A percentile compares a stretch with the other conserved stretches of the same genome.
phyloP scores from a whole-genome alignment of 2,329 filamentous ascomycete genomes.

The Penicillium sp. region DNA sequence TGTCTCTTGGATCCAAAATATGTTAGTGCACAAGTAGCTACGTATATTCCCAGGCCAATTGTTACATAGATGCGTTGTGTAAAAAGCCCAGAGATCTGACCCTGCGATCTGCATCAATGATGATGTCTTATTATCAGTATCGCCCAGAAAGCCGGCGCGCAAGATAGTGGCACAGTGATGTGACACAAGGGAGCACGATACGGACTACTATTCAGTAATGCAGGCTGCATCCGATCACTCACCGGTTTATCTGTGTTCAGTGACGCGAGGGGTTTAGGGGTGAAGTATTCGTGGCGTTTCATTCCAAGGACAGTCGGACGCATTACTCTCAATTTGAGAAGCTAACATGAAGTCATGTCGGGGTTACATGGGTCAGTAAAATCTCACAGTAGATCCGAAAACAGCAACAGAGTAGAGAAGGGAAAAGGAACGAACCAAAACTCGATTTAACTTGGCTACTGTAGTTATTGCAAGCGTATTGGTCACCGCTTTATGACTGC shows the following conservation, averaged over 20 bases:
- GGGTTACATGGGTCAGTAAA: background rate
- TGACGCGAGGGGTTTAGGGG: background rate
- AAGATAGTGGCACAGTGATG: background rate
- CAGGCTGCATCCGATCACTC: background rate
- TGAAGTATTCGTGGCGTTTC: background rate
- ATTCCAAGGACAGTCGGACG: background rate
- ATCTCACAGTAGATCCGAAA: background rate
- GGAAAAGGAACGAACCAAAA: background rate
- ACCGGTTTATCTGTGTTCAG: background rate
- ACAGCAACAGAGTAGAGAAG: background rate
- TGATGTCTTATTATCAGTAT: background rate
- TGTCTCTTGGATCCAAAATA: background rate
- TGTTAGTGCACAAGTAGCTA: background rate
- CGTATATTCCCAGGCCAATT: background rate
- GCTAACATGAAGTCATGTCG: background rate
- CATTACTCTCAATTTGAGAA: background rate
- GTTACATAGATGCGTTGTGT: background rate
- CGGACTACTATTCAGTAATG: background rate
- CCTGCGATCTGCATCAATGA: background rate
- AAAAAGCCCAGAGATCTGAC: too few species aligned
- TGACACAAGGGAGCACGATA: slow-evolving; percentile 2
- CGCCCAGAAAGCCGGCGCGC: background rate
- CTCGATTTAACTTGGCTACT: background rate
- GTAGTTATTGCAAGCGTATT: background rate
- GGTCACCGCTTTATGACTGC: background rate